Evolutionary conservation across 805 yeast species (phyloP), one percentile per base, ranked within the genome.

Genomic region (Nakazawaea sp.): DNA sequence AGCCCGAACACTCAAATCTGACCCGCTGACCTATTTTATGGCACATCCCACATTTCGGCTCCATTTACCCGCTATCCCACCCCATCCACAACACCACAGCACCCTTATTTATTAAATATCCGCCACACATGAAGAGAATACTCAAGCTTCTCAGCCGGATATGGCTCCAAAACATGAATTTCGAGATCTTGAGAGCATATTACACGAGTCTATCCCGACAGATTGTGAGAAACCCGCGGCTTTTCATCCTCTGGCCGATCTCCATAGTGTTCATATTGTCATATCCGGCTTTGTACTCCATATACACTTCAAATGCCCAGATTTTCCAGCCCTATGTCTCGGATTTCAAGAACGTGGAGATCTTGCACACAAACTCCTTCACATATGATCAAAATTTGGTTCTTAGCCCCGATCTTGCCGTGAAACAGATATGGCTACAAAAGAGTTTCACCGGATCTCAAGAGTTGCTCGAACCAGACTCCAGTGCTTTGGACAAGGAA

Each of bases 181-280:
- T 21, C 7, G 35, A 34, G 7, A 7, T 34, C 8, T n/a, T 39
- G 2, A 26, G 21, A 24, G 19, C 18, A 26, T 43, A 48, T 30
- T 56, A 56, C 33, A 35, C 41, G 0, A 27, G 13, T 8, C 36
- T 57, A 2, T 56, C 62, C 2, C 39, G 31, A 7, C 24, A 36
- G n/a, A 53, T 68, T n/a, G 48, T 61, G 15, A 54, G 45, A 42
- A 54, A 56, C 28, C 75, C 73, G 5, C 48, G 62, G 20, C 45
- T 52, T 3, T 68, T 59, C 46, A 75, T 75, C 19, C 56, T 75
- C 8, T 58, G 69, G 60, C 78, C 81, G 1, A 58, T 68, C 3
- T 50, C 75, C 3, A 39, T 71, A 2, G 61, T 66, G 7, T 67
- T 75, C 40, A 52, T 69, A 4, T 41, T 75, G 17, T 60, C 77